Percentiles rank a stretch among this genome's conserved stretches.
phyloP scores from a whole-genome alignment of 495 filamentous ascomycete species.

The Penicillium mononematosum region DNA sequence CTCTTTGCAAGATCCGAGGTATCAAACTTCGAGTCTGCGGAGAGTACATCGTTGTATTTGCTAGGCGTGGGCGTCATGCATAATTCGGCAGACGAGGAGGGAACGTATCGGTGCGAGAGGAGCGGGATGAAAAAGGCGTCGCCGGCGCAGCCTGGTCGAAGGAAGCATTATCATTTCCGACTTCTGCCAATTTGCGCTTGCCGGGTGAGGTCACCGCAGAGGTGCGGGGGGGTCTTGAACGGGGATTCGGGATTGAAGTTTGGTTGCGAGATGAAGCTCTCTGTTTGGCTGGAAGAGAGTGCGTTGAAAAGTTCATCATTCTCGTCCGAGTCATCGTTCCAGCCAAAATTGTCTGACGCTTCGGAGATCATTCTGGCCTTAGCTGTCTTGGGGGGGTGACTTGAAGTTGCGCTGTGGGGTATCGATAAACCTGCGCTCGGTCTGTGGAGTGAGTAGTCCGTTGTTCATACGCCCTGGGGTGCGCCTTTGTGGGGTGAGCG shows the following conservation, averaged over 20 bases:
- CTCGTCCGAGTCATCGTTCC: constrained; percentile 45
- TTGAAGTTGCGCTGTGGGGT: constrained; percentile 20
- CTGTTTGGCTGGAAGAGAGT: constrained; percentile 13
- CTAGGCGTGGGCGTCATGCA: constrained; percentile 51
- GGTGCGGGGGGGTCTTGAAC: constrained; percentile 45
- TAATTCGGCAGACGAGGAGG: constrained; percentile 34
- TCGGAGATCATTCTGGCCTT: constrained; percentile 44
- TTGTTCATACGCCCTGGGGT: constrained; percentile 22
- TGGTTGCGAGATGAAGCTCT: constrained; percentile 25
- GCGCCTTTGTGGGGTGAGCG: constrained; percentile 18
- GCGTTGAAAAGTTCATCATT: constrained; percentile 21
- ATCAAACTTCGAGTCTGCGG: constrained; percentile 25
- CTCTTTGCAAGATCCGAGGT: constrained; percentile 52
- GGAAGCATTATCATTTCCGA: constrained; percentile 7
- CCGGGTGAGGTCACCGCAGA: constrained; percentile 48
- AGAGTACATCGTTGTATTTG: constrained; percentile 42
- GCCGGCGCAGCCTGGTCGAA: constrained; percentile 16
- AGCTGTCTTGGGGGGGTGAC: constrained; percentile 33
- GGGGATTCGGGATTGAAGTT: constrained; percentile 20
- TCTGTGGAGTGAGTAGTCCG: constrained; percentile 41
- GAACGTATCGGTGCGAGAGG: constrained; percentile 20
- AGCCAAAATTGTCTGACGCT: constrained; percentile 46
- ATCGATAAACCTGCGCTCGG: constrained; percentile 24
- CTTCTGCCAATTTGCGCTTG: constrained; percentile 51
- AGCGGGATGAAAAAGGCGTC: constrained; percentile 27